Evolutionary conservation across 352 stramenopile genomes (phyloP).

Genomic region (Globisporangium emineosum): DNA sequence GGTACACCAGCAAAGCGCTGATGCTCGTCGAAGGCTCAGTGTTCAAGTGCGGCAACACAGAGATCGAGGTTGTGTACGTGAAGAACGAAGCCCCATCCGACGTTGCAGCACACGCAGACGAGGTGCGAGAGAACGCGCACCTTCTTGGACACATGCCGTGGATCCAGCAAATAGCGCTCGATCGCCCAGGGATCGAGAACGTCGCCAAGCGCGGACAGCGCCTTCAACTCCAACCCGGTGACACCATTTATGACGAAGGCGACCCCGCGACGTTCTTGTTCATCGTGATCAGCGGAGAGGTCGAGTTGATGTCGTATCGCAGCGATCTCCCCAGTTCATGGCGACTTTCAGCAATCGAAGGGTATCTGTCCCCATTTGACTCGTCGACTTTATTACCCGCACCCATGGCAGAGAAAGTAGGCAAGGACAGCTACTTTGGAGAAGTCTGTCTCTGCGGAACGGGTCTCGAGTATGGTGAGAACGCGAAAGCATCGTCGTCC

Average conservation of each 20-base stretch:
- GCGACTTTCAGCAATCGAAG: slow-evolving; percentile 16
- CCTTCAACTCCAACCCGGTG: slow-evolving; percentile 34
- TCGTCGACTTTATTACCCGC: not conserved
- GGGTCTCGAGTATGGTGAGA: slow-evolving; percentile 48
- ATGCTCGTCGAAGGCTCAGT: slow-evolving; percentile 66
- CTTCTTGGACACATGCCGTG: slow-evolving; percentile 53
- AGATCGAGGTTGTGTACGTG: slow-evolving; percentile 62
- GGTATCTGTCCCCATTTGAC: slow-evolving; percentile 7
- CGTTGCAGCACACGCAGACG: slow-evolving; percentile 21
- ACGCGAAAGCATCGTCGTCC: slow-evolving; percentile 26
- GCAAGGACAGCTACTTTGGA: slow-evolving; percentile 53
- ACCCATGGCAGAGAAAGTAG: slow-evolving; percentile 32
- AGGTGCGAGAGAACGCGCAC: slow-evolving; percentile 41
- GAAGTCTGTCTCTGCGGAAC: slow-evolving; percentile 40
- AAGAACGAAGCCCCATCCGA: slow-evolving; percentile 27
- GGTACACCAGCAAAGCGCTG: slow-evolving; percentile 67
- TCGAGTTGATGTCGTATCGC: slow-evolving; percentile 26
- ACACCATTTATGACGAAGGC: slow-evolving; percentile 57
- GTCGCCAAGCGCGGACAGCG: slow-evolving; percentile 44
- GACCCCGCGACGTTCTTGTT: slow-evolving; percentile 65
- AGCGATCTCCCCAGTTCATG: slow-evolving; percentile 13
- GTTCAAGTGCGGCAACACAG: slow-evolving; percentile 53
- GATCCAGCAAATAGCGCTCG: slow-evolving; percentile 52
- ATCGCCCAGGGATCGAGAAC: slow-evolving; percentile 45
- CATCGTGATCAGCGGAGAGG: slow-evolving; percentile 52